phyloP scores from a whole-genome alignment of 441 rosid species.

The Syzygium syzygioides region DNA sequence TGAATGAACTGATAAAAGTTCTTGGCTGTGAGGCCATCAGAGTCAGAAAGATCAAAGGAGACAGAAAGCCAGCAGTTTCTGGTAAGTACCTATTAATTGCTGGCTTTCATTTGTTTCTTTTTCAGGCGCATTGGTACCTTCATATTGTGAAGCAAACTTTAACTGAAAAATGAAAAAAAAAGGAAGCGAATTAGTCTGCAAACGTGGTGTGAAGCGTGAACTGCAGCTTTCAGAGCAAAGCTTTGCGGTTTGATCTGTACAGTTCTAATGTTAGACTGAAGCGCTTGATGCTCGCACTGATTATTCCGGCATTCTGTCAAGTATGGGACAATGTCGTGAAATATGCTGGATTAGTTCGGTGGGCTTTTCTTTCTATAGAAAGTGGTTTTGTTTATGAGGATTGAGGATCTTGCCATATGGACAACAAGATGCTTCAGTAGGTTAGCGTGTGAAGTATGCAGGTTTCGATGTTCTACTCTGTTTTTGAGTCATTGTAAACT shows the following conservation, averaged over 20 bases:
- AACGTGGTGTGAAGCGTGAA: not conserved
- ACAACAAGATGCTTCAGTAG: not conserved
- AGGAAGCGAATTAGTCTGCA: not conserved
- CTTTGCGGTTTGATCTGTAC: not conserved
- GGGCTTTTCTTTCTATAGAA: not conserved
- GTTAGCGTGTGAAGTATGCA: not conserved
- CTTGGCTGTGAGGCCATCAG: not conserved
- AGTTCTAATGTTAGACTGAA: not conserved
- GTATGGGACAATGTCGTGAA: not conserved
- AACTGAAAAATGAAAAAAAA: not conserved
- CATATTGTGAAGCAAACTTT: not conserved
- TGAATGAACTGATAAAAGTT: not conserved
- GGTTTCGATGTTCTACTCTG: not conserved
- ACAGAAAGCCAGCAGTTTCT: constrained; percentile 8
- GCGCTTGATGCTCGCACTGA: not conserved
- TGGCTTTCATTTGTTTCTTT: constrained; percentile 11
- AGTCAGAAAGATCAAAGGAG: not conserved
- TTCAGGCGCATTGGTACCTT: constrained; percentile 3
- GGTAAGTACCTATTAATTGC: constrained; percentile 6
- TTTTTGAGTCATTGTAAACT: not conserved
- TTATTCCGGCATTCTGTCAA: not conserved
- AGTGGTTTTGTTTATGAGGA: not conserved
- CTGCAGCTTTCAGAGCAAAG: not conserved
- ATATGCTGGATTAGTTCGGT: not conserved
- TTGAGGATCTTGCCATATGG: not conserved